Conservation (phyloP, 192 early-diverging fungal genomes). For the Phlyctochytrium planicorne region DNA sequence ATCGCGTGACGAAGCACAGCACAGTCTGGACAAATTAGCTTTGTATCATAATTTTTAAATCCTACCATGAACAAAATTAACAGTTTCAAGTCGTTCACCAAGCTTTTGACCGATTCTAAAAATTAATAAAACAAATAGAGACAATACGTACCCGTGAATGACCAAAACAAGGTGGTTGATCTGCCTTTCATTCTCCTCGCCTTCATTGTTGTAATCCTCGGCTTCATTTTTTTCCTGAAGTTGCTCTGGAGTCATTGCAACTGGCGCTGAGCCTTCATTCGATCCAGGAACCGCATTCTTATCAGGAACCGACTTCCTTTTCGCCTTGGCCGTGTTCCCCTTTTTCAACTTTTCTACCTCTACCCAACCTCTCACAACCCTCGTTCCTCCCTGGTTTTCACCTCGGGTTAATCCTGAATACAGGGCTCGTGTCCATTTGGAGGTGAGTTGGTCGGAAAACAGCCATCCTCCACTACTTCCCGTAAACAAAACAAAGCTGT, state of each 20-base stretch:
- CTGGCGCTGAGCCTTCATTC: not conserved
- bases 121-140: not conserved
- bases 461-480: conserved; percentile 63
- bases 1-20: conserved; percentile 68
- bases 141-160: conserved; percentile 64
- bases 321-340: conserved; percentile 29
- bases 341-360: conserved; percentile 63
- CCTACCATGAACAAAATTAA: conserved; percentile 60
- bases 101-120: conserved; percentile 79
- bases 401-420: conserved; percentile 49
- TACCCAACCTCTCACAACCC: conserved; percentile 70
- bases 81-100: conserved; percentile 64
- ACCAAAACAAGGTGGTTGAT: conserved; percentile 81
- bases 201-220: conserved; percentile 54
- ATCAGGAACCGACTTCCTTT: conserved; percentile 38
- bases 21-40: conserved; percentile 50
- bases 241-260: conserved; percentile 16
- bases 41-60: not conserved
- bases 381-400: conserved; percentile 53
- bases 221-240: conserved; percentile 40
- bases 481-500: conserved; percentile 72
- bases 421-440: conserved; percentile 63
- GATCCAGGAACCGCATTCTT: not conserved
- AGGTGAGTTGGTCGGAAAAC: conserved; percentile 56
- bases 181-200: conserved; percentile 60